phyloP scores from a whole-genome alignment of 192 early-diverging fungal genomes.

The Coemansia sp. region DNA sequence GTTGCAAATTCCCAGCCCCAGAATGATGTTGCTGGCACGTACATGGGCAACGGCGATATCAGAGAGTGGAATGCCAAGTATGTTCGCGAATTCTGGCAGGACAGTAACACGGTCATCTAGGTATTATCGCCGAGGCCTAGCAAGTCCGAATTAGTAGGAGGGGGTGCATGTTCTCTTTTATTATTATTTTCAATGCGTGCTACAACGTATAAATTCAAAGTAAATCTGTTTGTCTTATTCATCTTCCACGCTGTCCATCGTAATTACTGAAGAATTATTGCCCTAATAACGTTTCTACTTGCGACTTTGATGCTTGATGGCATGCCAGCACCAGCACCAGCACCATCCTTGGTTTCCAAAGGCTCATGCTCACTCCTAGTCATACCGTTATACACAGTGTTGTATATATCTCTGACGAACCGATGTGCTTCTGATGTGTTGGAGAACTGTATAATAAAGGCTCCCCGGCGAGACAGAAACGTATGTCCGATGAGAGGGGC shows the following conservation, averaged over 20 bases:
- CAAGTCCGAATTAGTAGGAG: neutral
- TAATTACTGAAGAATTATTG: conserved; percentile 26
- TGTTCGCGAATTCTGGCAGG: conserved; percentile 51
- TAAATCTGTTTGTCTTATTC: neutral
- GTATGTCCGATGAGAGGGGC: conserved; percentile 36
- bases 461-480: conserved; percentile 34
- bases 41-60: conserved; percentile 48
- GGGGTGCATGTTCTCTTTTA: neutral
- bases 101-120: neutral
- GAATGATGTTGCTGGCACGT: conserved; percentile 42
- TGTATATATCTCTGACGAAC: conserved; percentile 42
- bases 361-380: too few species aligned
- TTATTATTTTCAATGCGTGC: neutral
- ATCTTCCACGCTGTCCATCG: neutral
- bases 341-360: too few species aligned
- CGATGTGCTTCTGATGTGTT: conserved; percentile 35
- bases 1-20: conserved; percentile 34
- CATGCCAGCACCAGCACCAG: neutral
- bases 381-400: conserved; percentile 16
- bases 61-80: conserved; percentile 49
- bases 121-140: neutral
- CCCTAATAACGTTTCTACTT: conserved; percentile 12
- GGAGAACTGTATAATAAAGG: conserved; percentile 42
- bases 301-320: neutral
- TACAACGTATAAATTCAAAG: neutral